phyloP scores from a whole-genome alignment of 2,329 filamentous ascomycete species.

The Lasiodiplodia gonubiensis region DNA sequence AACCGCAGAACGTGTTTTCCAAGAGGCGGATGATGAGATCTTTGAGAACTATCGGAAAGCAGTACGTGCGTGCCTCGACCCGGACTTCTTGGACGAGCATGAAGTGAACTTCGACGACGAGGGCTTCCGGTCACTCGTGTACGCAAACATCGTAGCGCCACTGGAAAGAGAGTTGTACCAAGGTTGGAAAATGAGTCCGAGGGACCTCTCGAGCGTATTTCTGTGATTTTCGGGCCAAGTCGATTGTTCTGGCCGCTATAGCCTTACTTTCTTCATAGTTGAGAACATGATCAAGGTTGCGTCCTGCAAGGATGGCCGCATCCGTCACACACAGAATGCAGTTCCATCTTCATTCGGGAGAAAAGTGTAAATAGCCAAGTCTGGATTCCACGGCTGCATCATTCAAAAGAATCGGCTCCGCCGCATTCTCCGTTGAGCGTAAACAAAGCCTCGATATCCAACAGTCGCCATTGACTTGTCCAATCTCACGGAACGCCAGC shows the following conservation, averaged over 20 bases:
- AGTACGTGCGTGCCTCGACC: background rate
- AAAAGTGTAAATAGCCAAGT: background rate
- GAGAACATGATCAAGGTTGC: background rate
- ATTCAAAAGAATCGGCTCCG: background rate
- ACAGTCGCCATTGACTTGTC: background rate
- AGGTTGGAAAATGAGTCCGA: background rate
- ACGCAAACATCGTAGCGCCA: constrained; percentile 23
- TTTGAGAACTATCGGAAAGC: background rate
- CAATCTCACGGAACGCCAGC: background rate
- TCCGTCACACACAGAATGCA: background rate
- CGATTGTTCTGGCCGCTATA: background rate
- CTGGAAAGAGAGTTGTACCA: constrained; percentile 15
- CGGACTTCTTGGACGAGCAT: constrained; percentile 7
- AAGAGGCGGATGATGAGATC: constrained; percentile 2
- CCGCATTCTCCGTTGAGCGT: background rate
- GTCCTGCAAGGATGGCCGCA: background rate
- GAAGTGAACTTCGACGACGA: constrained; percentile 8
- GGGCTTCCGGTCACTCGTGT: constrained; percentile 10
- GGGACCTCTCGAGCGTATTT: background rate
- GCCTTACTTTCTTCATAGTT: background rate
- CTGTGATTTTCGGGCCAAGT: background rate
- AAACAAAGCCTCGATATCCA: background rate
- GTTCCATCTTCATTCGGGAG: no score
- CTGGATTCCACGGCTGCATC: background rate
- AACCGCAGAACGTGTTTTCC: constrained; percentile 16